phyloP scores from a whole-genome alignment of 2,329 filamentous ascomycete genomes.

The Septoria petroselini region DNA sequence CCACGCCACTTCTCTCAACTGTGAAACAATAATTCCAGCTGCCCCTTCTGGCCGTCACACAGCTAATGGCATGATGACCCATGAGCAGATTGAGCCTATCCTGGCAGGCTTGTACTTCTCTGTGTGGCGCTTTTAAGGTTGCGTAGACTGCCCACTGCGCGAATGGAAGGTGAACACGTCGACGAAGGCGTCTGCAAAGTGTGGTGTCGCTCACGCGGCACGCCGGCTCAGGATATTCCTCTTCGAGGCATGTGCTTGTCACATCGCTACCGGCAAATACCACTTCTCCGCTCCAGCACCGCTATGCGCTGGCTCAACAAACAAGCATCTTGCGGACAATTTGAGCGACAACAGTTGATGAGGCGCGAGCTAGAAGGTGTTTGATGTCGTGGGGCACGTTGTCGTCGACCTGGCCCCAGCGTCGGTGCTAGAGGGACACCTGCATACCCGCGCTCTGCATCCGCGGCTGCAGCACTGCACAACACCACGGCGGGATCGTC shows the following conservation, averaged over 20 bases:
- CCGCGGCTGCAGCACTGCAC: slow-evolving; percentile 5
- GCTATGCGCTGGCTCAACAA: slow-evolving; percentile 12
- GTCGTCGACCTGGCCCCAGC: slow-evolving; percentile 15
- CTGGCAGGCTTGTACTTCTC: slow-evolving; percentile 22
- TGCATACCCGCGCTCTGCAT: slow-evolving; percentile 14
- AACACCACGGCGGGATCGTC: slow-evolving; percentile 1
- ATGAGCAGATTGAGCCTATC: slow-evolving; percentile 15
- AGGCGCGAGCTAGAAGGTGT: slow-evolving; percentile 1
- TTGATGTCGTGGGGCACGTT: slow-evolving; percentile 12
- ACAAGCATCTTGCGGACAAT: slow-evolving; percentile 1
- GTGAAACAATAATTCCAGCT: slow-evolving; percentile 18
- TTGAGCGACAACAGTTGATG: neutral
- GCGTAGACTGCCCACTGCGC: slow-evolving; percentile 29
- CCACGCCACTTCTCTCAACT: slow-evolving; percentile 10
- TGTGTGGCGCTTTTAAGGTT: slow-evolving; percentile 30
- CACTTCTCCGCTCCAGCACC: neutral
- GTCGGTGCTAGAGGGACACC: slow-evolving; percentile 2
- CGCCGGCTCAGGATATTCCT: slow-evolving; percentile 16
- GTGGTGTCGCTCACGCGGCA: slow-evolving; percentile 17
- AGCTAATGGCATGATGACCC: slow-evolving; percentile 19
- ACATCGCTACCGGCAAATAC: slow-evolving; percentile 6
- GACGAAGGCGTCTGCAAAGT: slow-evolving; percentile 26
- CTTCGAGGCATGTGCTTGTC: slow-evolving; percentile 9
- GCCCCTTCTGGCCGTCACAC: slow-evolving; percentile 15
- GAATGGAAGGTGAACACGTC: slow-evolving; percentile 34